A percentile compares a stretch with the other conserved stretches of the same genome.
Evolutionary conservation across 2,329 filamentous ascomycete species (phyloP).

Genomic region (Trichoderma sp.): DNA sequence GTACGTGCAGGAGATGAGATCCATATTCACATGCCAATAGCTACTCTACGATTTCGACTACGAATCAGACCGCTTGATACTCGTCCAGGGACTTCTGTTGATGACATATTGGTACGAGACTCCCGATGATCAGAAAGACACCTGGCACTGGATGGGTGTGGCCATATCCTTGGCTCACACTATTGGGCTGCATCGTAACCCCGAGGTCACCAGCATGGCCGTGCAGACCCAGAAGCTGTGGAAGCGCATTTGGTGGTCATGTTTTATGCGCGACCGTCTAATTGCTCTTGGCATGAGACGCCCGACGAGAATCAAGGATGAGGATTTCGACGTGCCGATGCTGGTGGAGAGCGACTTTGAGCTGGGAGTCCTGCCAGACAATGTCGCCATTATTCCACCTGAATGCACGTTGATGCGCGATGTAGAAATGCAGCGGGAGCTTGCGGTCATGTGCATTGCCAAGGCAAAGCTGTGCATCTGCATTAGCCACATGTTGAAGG

Average conservation of each 20-base stretch:
- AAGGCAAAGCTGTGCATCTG: conserved; percentile 87
- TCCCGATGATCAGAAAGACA: conserved; percentile 94
- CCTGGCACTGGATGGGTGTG: conserved; percentile 98
- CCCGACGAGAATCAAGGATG: conserved; percentile 86
- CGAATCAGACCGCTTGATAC: conserved; percentile 80
- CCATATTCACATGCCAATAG: conserved; percentile 41
- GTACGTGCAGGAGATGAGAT: not conserved
- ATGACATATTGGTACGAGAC: conserved; percentile 99
- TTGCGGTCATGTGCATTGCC: conserved; percentile 86
- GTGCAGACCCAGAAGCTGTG: conserved; percentile 73
- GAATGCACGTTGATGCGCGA: conserved; percentile 72
- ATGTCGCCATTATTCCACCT: conserved; percentile 63
- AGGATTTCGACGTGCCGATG: conserved; percentile 93
- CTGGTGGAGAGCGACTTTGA: conserved; percentile 82
- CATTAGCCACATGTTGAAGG: conserved; percentile 83
- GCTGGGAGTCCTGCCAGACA: conserved; percentile 62
- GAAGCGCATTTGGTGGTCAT: conserved; percentile 98
- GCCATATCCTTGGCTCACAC: conserved; percentile 90
- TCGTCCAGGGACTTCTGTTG: conserved; percentile 83
- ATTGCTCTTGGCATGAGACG: conserved; percentile 92
- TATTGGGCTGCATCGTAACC: conserved; percentile 87
- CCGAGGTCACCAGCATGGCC: conserved; percentile 71
- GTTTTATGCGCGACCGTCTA: conserved; percentile 89
- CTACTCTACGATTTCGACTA: conserved; percentile 94
- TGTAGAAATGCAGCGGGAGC: conserved; percentile 66